Evolutionary conservation across 2,329 filamentous ascomycete genomes (phyloP).

Genomic region (Ceratocystis destructans): DNA sequence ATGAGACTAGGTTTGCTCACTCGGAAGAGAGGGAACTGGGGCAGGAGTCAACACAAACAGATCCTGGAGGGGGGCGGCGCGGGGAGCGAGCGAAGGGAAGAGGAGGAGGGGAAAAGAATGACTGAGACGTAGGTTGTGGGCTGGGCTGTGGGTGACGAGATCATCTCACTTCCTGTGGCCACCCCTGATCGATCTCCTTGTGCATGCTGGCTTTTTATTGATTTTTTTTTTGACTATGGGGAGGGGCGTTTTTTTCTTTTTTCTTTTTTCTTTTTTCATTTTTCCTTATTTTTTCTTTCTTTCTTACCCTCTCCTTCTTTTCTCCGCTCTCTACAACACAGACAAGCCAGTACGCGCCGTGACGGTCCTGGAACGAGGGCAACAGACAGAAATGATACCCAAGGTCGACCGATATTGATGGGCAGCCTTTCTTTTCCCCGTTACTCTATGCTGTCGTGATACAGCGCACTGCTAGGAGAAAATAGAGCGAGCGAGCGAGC

Average conservation of each 20-base stretch:
- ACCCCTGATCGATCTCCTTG: background rate
- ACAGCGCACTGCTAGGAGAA: background rate
- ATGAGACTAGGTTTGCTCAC: too few relatives aligned
- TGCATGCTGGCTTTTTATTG: background rate
- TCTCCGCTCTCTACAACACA: background rate
- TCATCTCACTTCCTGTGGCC: slow-evolving; percentile 4
- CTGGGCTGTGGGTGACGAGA: background rate
- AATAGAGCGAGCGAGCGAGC: too few relatives aligned
- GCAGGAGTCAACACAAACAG: background rate
- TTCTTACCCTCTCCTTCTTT: too few relatives aligned
- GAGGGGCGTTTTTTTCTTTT: too few relatives aligned
- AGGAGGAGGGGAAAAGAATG: background rate
- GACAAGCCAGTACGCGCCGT: background rate
- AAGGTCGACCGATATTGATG: too few relatives aligned
- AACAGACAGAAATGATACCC: too few relatives aligned
- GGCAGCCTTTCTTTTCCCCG: background rate
- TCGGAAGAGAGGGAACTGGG: too few relatives aligned
- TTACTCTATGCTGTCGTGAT: background rate
- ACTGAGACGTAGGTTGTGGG: background rate
- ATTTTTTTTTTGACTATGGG: background rate
- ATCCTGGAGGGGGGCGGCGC: background rate
- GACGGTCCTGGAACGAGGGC: too few relatives aligned
- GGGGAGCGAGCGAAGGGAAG: background rate
- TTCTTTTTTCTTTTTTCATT: too few relatives aligned
- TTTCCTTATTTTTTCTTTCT: background rate